Base-by-base conservation (phyloP, 192 early-diverging fungal genomes). In the Rhizophagus sp. region DNA sequence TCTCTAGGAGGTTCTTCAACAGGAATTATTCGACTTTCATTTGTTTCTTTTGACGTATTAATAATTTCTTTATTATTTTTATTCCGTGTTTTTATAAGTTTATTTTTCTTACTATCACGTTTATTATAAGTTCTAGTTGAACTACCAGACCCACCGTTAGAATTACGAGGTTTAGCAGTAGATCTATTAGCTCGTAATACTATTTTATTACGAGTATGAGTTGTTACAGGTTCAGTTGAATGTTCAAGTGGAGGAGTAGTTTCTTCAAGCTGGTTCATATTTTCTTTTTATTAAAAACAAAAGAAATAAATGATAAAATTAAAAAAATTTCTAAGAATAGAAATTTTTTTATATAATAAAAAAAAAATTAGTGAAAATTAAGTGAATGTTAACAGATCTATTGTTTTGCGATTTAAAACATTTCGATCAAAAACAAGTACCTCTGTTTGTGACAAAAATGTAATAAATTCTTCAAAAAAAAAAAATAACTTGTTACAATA, bases 1-100 rank as follows among this genome's bases (percentile, higher is more conserved):
- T 24, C 22, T 27, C 41, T 19, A 13, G 6, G 52, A 57, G 52
- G 52, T 57, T 17, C 27, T 17, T 15, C 62, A 47, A 30, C 41
- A 67, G 27, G 24, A 34, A 72, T 77, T 34, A 27, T 36, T 77
- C 75, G 75, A 64, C 36, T 73, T 47, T 39, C n/a, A 12, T 73
- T 73, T 33, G 49, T 6, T 33, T 41, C 24, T 25, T 44, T 50
- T 25, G n/a, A 41, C 9, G 72, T 25, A 73, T 25, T 49, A 27
- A 73, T 73, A 12, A 36, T 73, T 73, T 39, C 72, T 36, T 27
- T 73, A 13, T 50, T 44, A 50, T 50, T 44, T 73, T 73, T 44
- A 39, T 73, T 73, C 72, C 72, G 39, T 19, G 72, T 44, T n/a
- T 69, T 39, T 34, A 69, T 30, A 17, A 30, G 30, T 24, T 69